Base-by-base conservation (phyloP, 352 stramenopile genomes). In the Sclerospora graminicola region DNA sequence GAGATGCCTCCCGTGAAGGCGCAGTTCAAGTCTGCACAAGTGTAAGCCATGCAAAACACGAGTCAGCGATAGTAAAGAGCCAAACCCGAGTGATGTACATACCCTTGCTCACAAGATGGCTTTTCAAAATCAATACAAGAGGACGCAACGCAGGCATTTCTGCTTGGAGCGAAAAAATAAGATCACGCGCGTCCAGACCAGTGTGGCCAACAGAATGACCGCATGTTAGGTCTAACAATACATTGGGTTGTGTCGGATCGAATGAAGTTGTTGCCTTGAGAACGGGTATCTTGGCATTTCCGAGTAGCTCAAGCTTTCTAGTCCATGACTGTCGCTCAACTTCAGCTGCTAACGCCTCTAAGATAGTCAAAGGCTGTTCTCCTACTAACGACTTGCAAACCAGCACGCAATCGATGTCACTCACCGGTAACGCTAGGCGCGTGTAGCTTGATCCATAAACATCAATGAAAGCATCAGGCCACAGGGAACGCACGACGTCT, bases 371-470 rank as follows among this genome's bases (percentile, higher is more conserved):
- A n/a, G 95, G 87, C 13, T 68, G 67, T 35, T 80, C 77, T 56
- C 83, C 79, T 11, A 33, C 39, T 5, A 82, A 70, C 4, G 93
- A 84, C 32, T 84, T 86, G 27, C 89, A 81, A 16, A 95, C 65
- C 39, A 96, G 72, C 8, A 99, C 93, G 40, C 97, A 94, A 62
- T 99, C 95, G 15, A 99, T 71, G 71, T 99, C 95, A 48, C 93
- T 98, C 27, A 68, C 83, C 9, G 95, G 95, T 19, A 99, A 69
- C 29, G 93, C 84, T 14, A 98, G 67, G n/a, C 83, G 79, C 1
- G 93, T 98, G 32, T 95, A 95, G 59, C 90, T 98, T 21, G 92
- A 98, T 16, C 95, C 95, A 52, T 98, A 99, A 13, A 97, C 70
- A 42, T 98, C 94, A 23, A 98, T 85, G 29, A 90, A 54, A 32